phyloP scores from a whole-genome alignment of 2,329 filamentous ascomycete genomes.

The Fusarium humuli region DNA sequence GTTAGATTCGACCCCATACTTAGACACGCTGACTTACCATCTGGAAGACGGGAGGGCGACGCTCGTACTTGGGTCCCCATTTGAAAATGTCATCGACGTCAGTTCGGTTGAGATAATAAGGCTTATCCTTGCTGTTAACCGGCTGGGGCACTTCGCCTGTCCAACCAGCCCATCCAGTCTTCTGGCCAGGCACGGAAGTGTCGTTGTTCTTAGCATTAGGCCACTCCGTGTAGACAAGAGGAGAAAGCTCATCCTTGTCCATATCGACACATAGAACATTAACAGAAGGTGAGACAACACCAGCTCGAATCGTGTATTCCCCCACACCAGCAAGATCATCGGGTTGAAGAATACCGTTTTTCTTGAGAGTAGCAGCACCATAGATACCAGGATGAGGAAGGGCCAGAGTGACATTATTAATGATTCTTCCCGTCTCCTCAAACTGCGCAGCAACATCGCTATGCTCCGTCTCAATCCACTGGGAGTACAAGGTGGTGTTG shows the following conservation, averaged over 20 bases:
- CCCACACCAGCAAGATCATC: conserved; percentile 72
- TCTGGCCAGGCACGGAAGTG: conserved; percentile 53
- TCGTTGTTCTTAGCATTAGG: conserved; percentile 53
- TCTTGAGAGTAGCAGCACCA: conserved; percentile 68
- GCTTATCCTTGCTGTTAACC: conserved; percentile 38
- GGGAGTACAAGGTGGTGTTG: conserved; percentile 76
- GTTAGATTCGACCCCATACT: conserved; percentile 5
- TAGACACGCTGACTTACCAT: conserved; percentile 51
- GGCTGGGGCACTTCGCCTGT: conserved; percentile 52
- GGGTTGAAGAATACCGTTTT: conserved; percentile 78
- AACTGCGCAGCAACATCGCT: conserved; percentile 65
- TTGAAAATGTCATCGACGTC: conserved; percentile 76
- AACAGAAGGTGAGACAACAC: conserved; percentile 75
- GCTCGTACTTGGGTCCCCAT: conserved; percentile 67
- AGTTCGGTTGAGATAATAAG: conserved; percentile 64
- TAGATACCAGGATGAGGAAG: conserved; percentile 80
- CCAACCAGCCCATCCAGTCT: conserved; percentile 53
- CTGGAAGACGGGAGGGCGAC: conserved; percentile 65
- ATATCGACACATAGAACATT: conserved; percentile 81
- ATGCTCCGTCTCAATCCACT: conserved; percentile 72
- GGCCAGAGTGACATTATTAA: conserved; percentile 82
- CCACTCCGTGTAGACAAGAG: conserved; percentile 74
- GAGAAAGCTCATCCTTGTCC: conserved; percentile 66
- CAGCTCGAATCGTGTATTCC: conserved; percentile 74
- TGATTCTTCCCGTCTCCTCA: conserved; percentile 62